phyloP scores from a whole-genome alignment of 2,329 filamentous ascomycete species.

The Fusarium armeniacum region DNA sequence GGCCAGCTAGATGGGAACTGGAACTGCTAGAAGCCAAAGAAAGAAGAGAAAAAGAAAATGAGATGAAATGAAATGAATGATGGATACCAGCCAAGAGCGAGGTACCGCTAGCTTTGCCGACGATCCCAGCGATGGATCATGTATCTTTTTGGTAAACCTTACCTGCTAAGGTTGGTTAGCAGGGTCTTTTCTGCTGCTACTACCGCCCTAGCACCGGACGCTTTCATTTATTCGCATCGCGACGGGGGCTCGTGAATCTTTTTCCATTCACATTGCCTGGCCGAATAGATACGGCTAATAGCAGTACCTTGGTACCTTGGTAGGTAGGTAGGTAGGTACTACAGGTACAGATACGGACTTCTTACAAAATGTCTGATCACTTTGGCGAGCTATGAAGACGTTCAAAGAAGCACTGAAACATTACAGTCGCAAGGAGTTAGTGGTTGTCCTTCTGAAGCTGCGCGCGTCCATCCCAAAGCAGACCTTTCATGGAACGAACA shows the following conservation, averaged over 20 bases:
- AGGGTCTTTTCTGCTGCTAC: conserved; percentile 22
- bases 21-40: conserved; percentile 37
- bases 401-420: neutral
- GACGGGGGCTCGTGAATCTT: conserved; percentile 14
- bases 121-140: neutral
- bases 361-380: conserved; percentile 5
- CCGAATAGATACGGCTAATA: conserved; percentile 2
- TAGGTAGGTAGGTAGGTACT: too few species aligned
- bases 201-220: conserved; percentile 29
- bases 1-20: conserved; percentile 35
- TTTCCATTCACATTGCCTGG: conserved; percentile 10
- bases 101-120: conserved; percentile 24
- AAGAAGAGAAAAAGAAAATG: conserved; percentile 37
- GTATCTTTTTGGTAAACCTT: conserved; percentile 27
- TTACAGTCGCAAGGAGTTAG: neutral
- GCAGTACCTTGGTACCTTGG: neutral
- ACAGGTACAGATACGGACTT: neutral
- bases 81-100: conserved; percentile 26
- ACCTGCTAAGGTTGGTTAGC: conserved; percentile 31
- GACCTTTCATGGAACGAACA: neutral
- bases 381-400: neutral
- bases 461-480: neutral
- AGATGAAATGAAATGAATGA: conserved; percentile 37
- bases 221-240: conserved; percentile 37
- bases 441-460: neutral